A percentile compares a stretch with the other conserved stretches of the same genome.
phyloP scores from a whole-genome alignment of 1,139 yeast genomes.

The Wickerhamomyces sp. region DNA sequence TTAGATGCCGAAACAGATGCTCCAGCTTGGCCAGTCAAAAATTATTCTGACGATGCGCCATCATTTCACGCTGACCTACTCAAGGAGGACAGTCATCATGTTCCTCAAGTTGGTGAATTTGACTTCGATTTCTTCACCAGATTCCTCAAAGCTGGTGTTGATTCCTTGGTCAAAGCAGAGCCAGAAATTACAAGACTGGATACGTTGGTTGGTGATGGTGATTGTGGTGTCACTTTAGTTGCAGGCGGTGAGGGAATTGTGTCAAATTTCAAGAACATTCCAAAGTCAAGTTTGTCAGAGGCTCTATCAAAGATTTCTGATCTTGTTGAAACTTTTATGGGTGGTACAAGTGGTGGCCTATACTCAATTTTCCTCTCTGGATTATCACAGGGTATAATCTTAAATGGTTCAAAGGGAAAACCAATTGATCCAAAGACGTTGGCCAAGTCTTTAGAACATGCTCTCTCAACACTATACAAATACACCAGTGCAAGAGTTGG shows the following conservation, averaged over 20 bases:
- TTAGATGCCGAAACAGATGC: constrained; percentile 72
- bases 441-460: constrained; percentile 42
- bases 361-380: constrained; percentile 80
- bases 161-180: constrained; percentile 49
- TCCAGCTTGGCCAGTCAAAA: constrained; percentile 65
- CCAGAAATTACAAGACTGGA: constrained; percentile 83
- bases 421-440: constrained; percentile 32
- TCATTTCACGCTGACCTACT: constrained; percentile 31
- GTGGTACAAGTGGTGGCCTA: constrained; percentile 94
- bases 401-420: constrained; percentile 26
- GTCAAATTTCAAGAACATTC: constrained; percentile 42
- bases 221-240: constrained; percentile 88
- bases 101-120: constrained; percentile 34
- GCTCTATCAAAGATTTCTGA: constrained; percentile 63
- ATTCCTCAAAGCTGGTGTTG: constrained; percentile 42
- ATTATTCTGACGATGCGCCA: constrained; percentile 25
- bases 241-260: constrained; percentile 75
- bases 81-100: constrained; percentile 31
- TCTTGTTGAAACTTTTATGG: constrained; percentile 84
- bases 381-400: constrained; percentile 45
- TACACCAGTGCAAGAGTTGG: constrained; percentile 88
- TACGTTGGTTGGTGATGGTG: constrained; percentile 93
- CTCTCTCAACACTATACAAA: constrained; percentile 59
- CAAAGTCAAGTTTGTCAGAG: constrained; percentile 46
- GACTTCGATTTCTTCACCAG: constrained; percentile 33